A percentile compares a stretch with the other conserved stretches of the same genome.
These are phyloP conservation scores for Chamaecyparis obtusa DNA, from an alignment of 75 land plant species.

Conservation along the genomic window DNA sequence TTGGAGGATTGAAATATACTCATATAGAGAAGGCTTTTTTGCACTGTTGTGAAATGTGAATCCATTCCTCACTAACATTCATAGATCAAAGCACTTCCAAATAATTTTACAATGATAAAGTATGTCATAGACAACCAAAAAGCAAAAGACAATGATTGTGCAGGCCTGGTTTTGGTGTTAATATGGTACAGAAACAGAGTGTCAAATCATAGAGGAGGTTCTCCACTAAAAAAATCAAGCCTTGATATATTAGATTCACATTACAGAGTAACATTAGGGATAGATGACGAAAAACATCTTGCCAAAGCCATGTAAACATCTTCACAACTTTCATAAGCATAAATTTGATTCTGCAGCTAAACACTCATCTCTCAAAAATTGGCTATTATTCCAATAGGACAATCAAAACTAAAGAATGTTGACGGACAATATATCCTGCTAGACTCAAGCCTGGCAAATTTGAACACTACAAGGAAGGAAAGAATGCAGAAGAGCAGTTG, in stretches of 20 bases:
- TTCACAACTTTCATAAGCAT: neutral
- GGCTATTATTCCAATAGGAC: neutral
- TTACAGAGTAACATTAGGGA: neutral
- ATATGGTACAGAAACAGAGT: neutral
- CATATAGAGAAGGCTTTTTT: neutral
- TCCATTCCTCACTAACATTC: neutral
- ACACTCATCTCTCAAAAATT: neutral
- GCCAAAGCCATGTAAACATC: neutral
- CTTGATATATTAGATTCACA: conserved; percentile 4
- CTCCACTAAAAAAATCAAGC: neutral
- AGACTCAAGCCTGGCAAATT: neutral
- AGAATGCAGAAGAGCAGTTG: conserved; percentile 16
- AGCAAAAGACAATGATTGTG: neutral
- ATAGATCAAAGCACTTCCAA: neutral
- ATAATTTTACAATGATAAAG: neutral
- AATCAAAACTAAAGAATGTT: neutral
- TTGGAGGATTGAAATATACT: neutral
- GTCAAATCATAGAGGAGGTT: neutral
- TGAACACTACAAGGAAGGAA: neutral
- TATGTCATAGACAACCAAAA: neutral
- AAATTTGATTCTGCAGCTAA: neutral
- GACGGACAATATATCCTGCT: neutral
- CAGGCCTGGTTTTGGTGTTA: neutral
- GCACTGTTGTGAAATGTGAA: neutral
- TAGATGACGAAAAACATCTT: neutral